Base-by-base conservation (phyloP, 139 green algal genomes). In the Chlorella sp. region DNA sequence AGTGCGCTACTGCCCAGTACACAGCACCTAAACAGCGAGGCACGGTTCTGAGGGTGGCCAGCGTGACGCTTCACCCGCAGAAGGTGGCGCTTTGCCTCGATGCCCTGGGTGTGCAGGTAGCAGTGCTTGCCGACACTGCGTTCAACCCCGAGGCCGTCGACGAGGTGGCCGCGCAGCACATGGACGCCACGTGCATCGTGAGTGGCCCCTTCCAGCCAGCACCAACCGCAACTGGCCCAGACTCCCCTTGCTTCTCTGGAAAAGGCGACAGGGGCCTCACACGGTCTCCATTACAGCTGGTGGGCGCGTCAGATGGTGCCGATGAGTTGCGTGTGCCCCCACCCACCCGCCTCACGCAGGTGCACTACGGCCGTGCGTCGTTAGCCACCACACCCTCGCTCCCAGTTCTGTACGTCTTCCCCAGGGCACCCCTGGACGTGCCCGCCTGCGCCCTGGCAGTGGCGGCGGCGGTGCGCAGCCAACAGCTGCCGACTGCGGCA, bases 71-170 rank as follows among this genome's bases (percentile, higher is more conserved):
- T n/a, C n/a, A n/a, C n/a, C n/a, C n/a, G n/a, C n/a, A n/a, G n/a
- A 64, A 64, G 55, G 14, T 10, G 6, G 24, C 17, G 14, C 4
- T 20, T 6, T 64, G 55, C 55, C 26, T 31, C 3, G 26, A 35
- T n/a, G 31, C 62, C 34, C 62, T n/a, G n/a, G n/a, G 4, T 31
- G 5, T 61, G 26, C 82, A 96, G 86, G 72, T 90, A 2, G 94
- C 83, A 59, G 77, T 96, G 20, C 69, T 96, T 35, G 91, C 88
- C 0, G 91, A 96, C 80, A 94, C 89, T 2, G 86, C 88, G 0
- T 96, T 94, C 86, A 94, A 96, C 74, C 82, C 80, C 6, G 64
- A 90, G 29, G 87, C 85, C 34, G 87, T 95, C 26, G 91, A 96
- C 67, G 91, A 95, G 66, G 88, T 96, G 27, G 88, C 91, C 14